Evolutionary conservation across 352 stramenopile species (phyloP), one percentile per base, ranked within the genome.

Genomic region (Phytophthora citricola): DNA sequence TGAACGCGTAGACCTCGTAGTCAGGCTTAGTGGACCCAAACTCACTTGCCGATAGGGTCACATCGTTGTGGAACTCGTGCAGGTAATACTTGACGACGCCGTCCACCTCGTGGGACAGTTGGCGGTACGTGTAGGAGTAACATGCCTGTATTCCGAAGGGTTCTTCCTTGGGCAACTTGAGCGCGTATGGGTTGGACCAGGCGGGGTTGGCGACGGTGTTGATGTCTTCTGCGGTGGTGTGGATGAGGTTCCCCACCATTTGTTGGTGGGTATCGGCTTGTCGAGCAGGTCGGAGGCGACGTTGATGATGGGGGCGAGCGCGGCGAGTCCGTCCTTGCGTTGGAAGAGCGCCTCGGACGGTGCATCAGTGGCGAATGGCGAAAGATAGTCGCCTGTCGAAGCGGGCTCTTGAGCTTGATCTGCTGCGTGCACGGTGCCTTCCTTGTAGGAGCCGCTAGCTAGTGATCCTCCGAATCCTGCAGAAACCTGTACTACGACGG

Each of bases 241-340:
- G 74, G 63, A 90, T 84, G 48, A 87, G 63, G 69, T 90, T 90
- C 5, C 79, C 81, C 81, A 90, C 81, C 81, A 90, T 52, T 87
- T 81, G 76, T 90, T 90, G 39, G 81, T 90, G 57, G 82, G 82
- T 34, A 91, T 83, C 2, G 81, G 48, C 39, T 61, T 78, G 41
- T 29, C 71, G 45, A 44, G 75, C 52, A 66, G 68, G 12, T 58
- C 68, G 61, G 58, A 38, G 34, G 47, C 63, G 11, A 84, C 63
- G 66, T 87, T 84, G 49, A 84, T 63, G 63, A 85, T 78, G 1
- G 79, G 79, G 7, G 79, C 75, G 15, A 87, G 51, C 17, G 67
- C 69, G 27, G 51, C 52, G 46, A 87, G 69, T 32, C 67, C 68
- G 31, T 78, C 76, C 12, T 69, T 38, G 56, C 66, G 70, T 61